phyloP scores from a whole-genome alignment of 2,329 filamentous ascomycete species.

The Sphaerulina musiva region DNA sequence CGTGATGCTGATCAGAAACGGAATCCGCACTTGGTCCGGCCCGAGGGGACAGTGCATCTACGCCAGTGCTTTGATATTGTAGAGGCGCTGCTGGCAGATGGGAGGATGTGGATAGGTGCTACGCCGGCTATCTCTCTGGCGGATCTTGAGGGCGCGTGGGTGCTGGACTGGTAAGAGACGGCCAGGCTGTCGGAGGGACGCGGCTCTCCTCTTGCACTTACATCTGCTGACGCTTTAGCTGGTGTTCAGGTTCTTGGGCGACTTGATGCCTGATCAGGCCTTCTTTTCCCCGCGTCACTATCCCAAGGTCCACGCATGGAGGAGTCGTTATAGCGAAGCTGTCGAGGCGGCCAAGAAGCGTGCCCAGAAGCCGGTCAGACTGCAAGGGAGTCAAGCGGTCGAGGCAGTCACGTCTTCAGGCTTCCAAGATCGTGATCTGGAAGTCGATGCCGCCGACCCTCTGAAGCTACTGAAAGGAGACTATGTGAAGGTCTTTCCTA shows the following conservation, averaged over 20 bases:
- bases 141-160: slow-evolving; percentile 54
- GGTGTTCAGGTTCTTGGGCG: slow-evolving; percentile 34
- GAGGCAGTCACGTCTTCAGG: slow-evolving; percentile 41
- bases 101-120: slow-evolving; percentile 57
- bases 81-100: slow-evolving; percentile 59
- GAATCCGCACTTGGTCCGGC: slow-evolving; percentile 37
- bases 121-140: slow-evolving; percentile 51
- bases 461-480: slow-evolving; percentile 49
- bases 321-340: slow-evolving; percentile 52
- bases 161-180: slow-evolving; percentile 50
- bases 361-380: slow-evolving; percentile 37
- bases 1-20: slow-evolving; percentile 29
- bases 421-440: slow-evolving; percentile 43
- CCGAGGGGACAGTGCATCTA: slow-evolving; percentile 53
- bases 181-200: no score
- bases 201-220: no score
- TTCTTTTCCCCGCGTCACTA: slow-evolving; percentile 49
- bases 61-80: slow-evolving; percentile 51
- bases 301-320: slow-evolving; percentile 58
- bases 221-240: no score
- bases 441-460: slow-evolving; percentile 48
- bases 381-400: slow-evolving; percentile 52
- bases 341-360: slow-evolving; percentile 40
- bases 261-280: slow-evolving; percentile 51
- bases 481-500: slow-evolving; percentile 54